Base-by-base conservation (phyloP, 371 early-diverging fungal genomes). In the Apophysomyces trapeziformis region DNA sequence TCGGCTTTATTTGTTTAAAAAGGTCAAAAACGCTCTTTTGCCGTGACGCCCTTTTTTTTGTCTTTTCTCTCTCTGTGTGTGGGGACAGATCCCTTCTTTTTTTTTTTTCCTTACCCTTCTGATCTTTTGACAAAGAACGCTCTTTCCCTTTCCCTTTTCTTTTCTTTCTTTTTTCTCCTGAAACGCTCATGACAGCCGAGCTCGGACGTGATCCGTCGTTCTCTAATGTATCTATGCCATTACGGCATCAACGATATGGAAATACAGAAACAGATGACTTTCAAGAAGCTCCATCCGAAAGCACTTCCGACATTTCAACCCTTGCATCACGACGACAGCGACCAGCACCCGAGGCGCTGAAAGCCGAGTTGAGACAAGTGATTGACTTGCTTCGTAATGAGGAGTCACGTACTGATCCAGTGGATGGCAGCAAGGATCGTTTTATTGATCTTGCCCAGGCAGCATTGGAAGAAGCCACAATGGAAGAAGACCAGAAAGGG, bases 391-490 rank as follows among this genome's bases (percentile, higher is more conserved):
- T 50, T 9, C 54, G 54, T 50, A 50, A 21, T 11, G 54, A 50
- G 16, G 54, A 50, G 21, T 50, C 21, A 26, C 61, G 62, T 41
- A 38, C 41, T 21, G 68, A 68, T 57, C 56, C 26, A 45, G 60
- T 61, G 38, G 66, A 69, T 65, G 69, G 67, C 64, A 73, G 57
- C 61, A 76, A 70, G 57, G 82, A 82, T 65, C 74, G 74, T 7
- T 79, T 82, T 64, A 79, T 82, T 35, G 79, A 82, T 54, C 66
- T 82, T 12, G 79, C 79, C 8, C 82, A 82, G 57, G 82, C 77
- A 41, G 82, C 82, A 6, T 62, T 82, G 26, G 82, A 82, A 43
- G 78, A 82, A 65, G 82, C 78, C 1, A 72, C 70, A 1, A 64
- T 75, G 9, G 79, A 82, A 67, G 82, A 82, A 57, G 82, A 82